Base-by-base conservation (phyloP, 1,139 yeast species). In the Magnusiomyces sp. region DNA sequence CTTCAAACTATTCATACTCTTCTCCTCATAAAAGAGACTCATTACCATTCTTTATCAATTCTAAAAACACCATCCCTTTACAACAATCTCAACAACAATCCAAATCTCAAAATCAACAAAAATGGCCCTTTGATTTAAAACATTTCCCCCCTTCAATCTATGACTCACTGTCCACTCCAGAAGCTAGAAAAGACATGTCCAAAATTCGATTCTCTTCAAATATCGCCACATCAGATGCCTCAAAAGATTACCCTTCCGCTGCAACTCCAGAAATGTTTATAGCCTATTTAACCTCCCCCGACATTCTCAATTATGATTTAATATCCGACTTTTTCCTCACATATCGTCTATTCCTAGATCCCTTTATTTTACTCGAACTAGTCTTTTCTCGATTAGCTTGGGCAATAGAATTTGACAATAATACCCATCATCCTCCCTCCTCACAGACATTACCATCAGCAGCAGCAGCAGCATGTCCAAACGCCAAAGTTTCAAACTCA, bases 281-380 rank as follows among this genome's bases (percentile, higher is more conserved):
- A 5, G 82, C 83, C 2, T 83, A 84, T 56, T 67, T 90, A 50
- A 85, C 97, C 0, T 80, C 92, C 7, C 94, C 95, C 7, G 79
- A 79, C 42, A 75, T 82, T 6, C 77, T 89, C 27, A 94, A 88
- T 64, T 90, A 92, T 63, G 79, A 80, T 55, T 73, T 85, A 46
- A 70, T 87, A 49, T 79, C 92, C 49, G 97, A 90, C 66, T 89
- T 92, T 64, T 87, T 92, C 64, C 73, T 90, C 44, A 82, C 95
- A 1, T 90, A 80, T 66, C 74, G 97, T 50, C 74, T 82, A 54
- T 90, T 86, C 62, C 70, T 83, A 45, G 70, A 79, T 36, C 68
- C 83, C 14, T 65, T 71, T 32, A 75, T 77, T 14, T 73, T 90
- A 14, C 70, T 88, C 66, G 75, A 76, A 54, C 67, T 83, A 43